A percentile compares a stretch with the other conserved stretches of the same genome.
These are phyloP conservation scores for Trichoderma atrobrunneum DNA, from an alignment of 2,329 filamentous ascomycete species.

Conservation along the genomic window DNA sequence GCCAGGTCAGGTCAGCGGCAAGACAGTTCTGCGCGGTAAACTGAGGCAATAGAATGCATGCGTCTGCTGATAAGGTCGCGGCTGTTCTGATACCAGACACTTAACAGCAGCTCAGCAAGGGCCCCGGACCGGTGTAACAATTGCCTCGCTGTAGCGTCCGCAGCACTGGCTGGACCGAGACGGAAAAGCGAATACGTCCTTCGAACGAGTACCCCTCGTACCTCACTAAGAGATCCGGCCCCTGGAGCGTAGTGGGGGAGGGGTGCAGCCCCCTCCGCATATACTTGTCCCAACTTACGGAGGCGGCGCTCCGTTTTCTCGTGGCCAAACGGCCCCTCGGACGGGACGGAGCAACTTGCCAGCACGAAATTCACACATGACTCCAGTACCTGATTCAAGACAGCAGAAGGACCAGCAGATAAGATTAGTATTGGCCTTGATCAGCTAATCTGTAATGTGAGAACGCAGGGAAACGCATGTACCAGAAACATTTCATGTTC, in stretches of 20 bases:
- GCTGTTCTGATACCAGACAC: not conserved
- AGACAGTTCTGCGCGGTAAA: not conserved
- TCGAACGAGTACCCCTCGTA: not conserved
- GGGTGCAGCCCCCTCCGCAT: slow-evolving; percentile 3
- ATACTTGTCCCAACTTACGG: not conserved
- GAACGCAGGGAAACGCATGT: not conserved
- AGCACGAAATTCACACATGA: not conserved
- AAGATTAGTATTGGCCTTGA: not conserved
- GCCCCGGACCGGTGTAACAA: not conserved
- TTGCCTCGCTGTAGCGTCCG: not conserved
- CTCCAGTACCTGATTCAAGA: not conserved
- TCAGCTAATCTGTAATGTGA: not conserved
- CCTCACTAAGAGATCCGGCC: not conserved
- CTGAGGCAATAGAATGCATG: not conserved
- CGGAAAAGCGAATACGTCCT: not conserved
- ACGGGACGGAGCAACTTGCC: not conserved
- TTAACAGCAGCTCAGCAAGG: not conserved
- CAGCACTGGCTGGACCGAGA: not conserved
- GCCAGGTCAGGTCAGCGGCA: not conserved
- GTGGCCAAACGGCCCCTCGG: slow-evolving; percentile 7
- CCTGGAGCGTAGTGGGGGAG: slow-evolving; percentile 12
- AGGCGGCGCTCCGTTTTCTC: slow-evolving; percentile 3
- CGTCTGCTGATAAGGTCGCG: not conserved
- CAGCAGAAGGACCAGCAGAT: not conserved
- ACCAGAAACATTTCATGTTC: not conserved